Evolutionary conservation across 352 stramenopile species (phyloP).

Genomic region (Paralagenidium karlingii): DNA sequence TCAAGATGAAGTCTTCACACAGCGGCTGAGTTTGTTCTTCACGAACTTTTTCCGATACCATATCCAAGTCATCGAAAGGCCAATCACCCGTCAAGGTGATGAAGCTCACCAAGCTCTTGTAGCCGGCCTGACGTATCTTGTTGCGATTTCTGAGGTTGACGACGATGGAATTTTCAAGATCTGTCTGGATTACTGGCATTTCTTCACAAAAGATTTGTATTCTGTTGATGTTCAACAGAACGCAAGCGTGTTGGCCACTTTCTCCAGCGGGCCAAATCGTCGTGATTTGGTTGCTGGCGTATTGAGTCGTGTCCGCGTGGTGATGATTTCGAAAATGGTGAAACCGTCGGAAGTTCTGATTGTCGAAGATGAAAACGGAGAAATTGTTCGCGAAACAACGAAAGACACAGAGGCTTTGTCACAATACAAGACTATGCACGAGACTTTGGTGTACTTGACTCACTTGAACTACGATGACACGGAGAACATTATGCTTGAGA

Average conservation of each 20-base stretch:
- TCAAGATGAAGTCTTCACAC: slow-evolving; percentile 94
- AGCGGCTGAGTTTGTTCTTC: slow-evolving; percentile 96
- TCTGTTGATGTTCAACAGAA: slow-evolving; percentile 79
- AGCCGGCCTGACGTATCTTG: slow-evolving; percentile 88
- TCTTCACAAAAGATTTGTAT: slow-evolving; percentile 95
- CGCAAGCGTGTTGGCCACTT: slow-evolving; percentile 25
- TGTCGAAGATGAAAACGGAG: slow-evolving; percentile 98
- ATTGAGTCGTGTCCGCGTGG: slow-evolving; percentile 90
- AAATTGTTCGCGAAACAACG: slow-evolving; percentile 93
- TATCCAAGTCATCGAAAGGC: slow-evolving; percentile 89
- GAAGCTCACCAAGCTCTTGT: slow-evolving; percentile 86
- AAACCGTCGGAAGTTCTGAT: slow-evolving; percentile 99
- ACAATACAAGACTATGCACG: slow-evolving; percentile 99
- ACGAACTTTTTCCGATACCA: slow-evolving; percentile 92
- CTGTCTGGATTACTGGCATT: slow-evolving; percentile 97
- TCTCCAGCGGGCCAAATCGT: slow-evolving; percentile 33
- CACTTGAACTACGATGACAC: slow-evolving; percentile 99
- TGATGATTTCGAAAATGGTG: slow-evolving; percentile 99
- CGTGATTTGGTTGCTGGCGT: slow-evolving; percentile 71
- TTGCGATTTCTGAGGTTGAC: slow-evolving; percentile 85
- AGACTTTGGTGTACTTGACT: slow-evolving; percentile 99
- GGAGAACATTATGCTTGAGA: slow-evolving; percentile 98
- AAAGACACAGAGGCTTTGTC: slow-evolving; percentile 99
- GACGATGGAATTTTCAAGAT: slow-evolving; percentile 98
- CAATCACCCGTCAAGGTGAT: slow-evolving; percentile 59